Conservation (phyloP, 352 stramenopile species). For the Phytophthora nicotianae region DNA sequence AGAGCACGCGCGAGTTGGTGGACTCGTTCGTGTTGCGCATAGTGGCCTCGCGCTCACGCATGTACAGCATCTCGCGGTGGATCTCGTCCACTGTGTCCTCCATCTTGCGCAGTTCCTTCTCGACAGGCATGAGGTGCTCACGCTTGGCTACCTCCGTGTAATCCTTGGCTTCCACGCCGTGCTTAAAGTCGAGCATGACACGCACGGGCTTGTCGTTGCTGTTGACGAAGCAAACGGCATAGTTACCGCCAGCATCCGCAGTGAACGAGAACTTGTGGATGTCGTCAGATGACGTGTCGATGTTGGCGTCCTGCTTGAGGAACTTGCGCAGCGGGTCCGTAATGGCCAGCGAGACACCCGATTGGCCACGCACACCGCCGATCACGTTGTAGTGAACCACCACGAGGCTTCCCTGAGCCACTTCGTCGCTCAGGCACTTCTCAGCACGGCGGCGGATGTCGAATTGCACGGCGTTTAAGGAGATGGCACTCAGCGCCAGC, state of each 20-base stretch:
- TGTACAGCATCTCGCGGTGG: conserved; percentile 91
- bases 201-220: conserved; percentile 72
- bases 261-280: conserved; percentile 88
- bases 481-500: conserved; percentile 27
- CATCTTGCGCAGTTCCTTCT: conserved; percentile 91
- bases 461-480: conserved; percentile 71
- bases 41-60: conserved; percentile 83
- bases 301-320: conserved; percentile 85
- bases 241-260: conserved; percentile 66
- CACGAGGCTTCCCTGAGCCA: conserved; percentile 76
- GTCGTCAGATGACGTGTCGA: conserved; percentile 81
- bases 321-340: conserved; percentile 79
- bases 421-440: conserved; percentile 88
- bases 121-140: conserved; percentile 89
- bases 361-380: conserved; percentile 63
- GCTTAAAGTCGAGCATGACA: conserved; percentile 88
- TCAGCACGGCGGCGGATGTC: conserved; percentile 67
- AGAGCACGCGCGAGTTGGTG: conserved; percentile 89
- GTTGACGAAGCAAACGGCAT: conserved; percentile 86
- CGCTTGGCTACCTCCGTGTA: conserved; percentile 89
- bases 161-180: conserved; percentile 89
- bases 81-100: conserved; percentile 90
- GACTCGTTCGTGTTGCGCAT: conserved; percentile 92
- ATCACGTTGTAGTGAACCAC: conserved; percentile 88
- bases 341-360: conserved; percentile 72